Conservation (phyloP, 495 filamentous ascomycete genomes). For the Aspergillus baeticus region DNA sequence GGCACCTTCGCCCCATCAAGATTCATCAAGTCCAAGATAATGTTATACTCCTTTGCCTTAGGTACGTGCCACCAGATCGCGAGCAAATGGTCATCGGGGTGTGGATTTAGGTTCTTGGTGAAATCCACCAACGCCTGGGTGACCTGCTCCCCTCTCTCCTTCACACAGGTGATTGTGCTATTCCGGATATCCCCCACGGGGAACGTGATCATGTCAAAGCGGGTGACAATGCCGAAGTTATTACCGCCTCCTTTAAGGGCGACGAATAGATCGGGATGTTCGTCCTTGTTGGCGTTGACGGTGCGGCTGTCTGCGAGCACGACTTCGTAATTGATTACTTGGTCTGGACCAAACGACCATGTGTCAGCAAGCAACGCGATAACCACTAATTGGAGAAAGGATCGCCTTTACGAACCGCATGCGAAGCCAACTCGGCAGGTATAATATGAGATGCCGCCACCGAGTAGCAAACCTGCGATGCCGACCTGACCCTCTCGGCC, state of each 20-base stretch:
- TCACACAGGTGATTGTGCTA: background rate
- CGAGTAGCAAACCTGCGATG: background rate
- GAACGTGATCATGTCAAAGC: constrained; percentile 8
- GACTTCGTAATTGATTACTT: constrained; percentile 7
- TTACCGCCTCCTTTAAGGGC: constrained; percentile 26
- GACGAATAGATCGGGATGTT: constrained; percentile 27
- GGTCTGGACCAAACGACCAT: background rate
- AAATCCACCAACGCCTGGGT: background rate
- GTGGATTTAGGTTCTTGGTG: background rate
- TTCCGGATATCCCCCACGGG: background rate
- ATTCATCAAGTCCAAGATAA: too few species aligned
- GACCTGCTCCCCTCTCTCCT: background rate
- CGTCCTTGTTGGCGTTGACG: constrained; percentile 37
- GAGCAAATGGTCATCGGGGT: too few species aligned
- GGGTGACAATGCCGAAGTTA: constrained; percentile 12
- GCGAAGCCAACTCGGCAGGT: constrained; percentile 6
- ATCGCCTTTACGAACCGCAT: constrained; percentile 1
- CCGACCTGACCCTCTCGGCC: background rate
- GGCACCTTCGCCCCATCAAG: too few species aligned
- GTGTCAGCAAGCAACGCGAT: background rate
- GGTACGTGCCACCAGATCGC: too few species aligned
- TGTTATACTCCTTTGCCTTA: too few species aligned
- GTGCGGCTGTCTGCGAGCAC: constrained; percentile 44
- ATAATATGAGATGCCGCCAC: background rate
- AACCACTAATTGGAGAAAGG: background rate